Base-by-base conservation (phyloP, 495 filamentous ascomycete species). In the Darksidea phi region DNA sequence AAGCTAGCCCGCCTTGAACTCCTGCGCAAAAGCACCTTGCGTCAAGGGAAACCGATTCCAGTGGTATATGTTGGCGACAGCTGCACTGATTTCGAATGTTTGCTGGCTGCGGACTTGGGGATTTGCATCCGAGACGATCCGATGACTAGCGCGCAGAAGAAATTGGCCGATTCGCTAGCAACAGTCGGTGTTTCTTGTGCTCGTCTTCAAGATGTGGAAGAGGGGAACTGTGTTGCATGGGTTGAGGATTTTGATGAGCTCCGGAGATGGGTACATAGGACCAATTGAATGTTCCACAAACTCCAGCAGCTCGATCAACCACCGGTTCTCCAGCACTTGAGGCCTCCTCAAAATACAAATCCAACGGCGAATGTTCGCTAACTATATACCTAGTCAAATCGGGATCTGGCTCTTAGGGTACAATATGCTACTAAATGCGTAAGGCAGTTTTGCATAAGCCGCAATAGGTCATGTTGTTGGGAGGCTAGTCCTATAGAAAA, bases 41-140 rank as follows among this genome's bases (percentile, higher is more conserved):
- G 17, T 8, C 52, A 7, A n/a, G 17, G 32, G 41, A 49, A 48
- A 17, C 23, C 32, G 18, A 47, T 34, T 13, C 45, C 57, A 11
- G 25, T 65, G 11, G 55, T 71, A 1, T 75, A 75, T 43, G 57
- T 74, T 41, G 73, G 73, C 25, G 73, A 75, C 60, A 70, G 67
- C 21, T 52, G 57, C 42, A 74, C 67, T 5, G 73, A 75, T 59
- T 68, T 73, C 36, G 69, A 71, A n/a, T 71, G 67, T 38, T 54
- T 74, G 1, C 23, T 72, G 0, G 56, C 26, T 37, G 71, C 71
- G 3, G 67, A 71, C 48, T 20, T 73, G 34, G 72, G 72, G 1
- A 70, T 75, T 18, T 73, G 71, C 54, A 66, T 75, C 11, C 47
- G 66, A 25, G 71, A 75, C 53, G 41, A 57, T 11, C 59, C 59